These are phyloP conservation scores for Parietichytrium sp. DNA, from an alignment of 108 stramenopile genomes.

Conservation along the genomic window DNA sequence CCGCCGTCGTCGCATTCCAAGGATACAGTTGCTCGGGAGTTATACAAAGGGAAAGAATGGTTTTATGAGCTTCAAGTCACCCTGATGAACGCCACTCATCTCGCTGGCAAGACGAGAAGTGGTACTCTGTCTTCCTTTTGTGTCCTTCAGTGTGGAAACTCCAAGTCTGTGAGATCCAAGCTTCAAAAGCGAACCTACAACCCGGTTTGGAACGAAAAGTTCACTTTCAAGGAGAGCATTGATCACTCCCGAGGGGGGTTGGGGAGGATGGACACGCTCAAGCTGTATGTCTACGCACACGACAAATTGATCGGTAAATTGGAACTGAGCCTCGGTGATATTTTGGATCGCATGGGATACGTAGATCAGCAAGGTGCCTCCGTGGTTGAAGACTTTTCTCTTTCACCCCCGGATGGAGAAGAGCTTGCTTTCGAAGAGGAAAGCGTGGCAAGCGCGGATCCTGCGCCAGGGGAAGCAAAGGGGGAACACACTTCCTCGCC, in stretches of 20 bases:
- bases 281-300: neutral
- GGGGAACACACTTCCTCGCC: no score
- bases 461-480: no score
- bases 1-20: neutral
- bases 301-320: neutral
- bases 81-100: neutral
- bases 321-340: neutral
- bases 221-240: neutral
- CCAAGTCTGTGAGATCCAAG: neutral
- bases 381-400: neutral
- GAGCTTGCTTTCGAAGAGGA: neutral
- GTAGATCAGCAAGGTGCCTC: slow-evolving; percentile 4
- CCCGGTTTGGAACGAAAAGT: slow-evolving; percentile 23
- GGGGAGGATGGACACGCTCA: neutral
- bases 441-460: neutral
- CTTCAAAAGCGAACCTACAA: neutral
- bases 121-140: neutral
- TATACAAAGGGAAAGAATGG: slow-evolving; percentile 9
- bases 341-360: neutral
- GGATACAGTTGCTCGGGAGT: slow-evolving; percentile 1
- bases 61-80: slow-evolving; percentile 12
- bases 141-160: neutral
- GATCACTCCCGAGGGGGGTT: neutral
- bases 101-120: neutral
- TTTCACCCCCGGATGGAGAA: neutral